Percentiles rank a stretch among this genome's conserved stretches.
These are phyloP conservation scores for Discostella stelligeroides DNA, from an alignment of 108 stramenopile species.

Conservation along the genomic window DNA sequence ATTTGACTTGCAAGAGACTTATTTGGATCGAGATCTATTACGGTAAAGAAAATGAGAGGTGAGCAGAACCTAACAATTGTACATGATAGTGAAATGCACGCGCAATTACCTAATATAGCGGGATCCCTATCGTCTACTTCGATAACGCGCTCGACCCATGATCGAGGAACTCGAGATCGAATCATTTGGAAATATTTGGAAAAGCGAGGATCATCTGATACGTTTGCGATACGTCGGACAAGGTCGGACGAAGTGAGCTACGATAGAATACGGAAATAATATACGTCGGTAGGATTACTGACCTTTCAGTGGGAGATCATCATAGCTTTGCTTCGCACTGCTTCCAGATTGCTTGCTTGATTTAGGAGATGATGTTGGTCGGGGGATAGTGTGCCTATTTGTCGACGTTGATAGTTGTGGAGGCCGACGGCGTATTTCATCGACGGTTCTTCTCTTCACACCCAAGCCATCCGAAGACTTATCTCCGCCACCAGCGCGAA, in stretches of 20 bases:
- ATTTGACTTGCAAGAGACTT: slow-evolving; percentile 54
- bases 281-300: neutral
- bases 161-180: slow-evolving; percentile 44
- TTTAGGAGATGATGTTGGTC: slow-evolving; percentile 11
- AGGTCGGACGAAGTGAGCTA: too few relatives aligned
- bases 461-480: slow-evolving; percentile 11
- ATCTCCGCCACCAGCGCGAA: slow-evolving; percentile 6
- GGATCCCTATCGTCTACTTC: slow-evolving; percentile 55
- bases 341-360: slow-evolving; percentile 2
- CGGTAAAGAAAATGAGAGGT: neutral
- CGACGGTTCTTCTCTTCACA: slow-evolving; percentile 27
- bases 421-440: slow-evolving; percentile 37
- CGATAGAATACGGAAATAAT: neutral
- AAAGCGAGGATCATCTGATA: slow-evolving; percentile 37
- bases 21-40: slow-evolving; percentile 46
- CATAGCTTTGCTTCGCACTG: slow-evolving; percentile 23
- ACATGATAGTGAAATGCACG: too few relatives aligned
- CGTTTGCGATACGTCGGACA: too few relatives aligned
- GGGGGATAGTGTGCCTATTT: neutral
- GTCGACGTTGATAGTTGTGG: slow-evolving; percentile 16
- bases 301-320: slow-evolving; percentile 39
- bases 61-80: neutral
- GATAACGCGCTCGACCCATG: slow-evolving; percentile 52
- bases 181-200: slow-evolving; percentile 57
- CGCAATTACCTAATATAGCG: slow-evolving; percentile 33